Base-by-base conservation (phyloP, 1,139 yeast genomes). In the Candida sp. region DNA sequence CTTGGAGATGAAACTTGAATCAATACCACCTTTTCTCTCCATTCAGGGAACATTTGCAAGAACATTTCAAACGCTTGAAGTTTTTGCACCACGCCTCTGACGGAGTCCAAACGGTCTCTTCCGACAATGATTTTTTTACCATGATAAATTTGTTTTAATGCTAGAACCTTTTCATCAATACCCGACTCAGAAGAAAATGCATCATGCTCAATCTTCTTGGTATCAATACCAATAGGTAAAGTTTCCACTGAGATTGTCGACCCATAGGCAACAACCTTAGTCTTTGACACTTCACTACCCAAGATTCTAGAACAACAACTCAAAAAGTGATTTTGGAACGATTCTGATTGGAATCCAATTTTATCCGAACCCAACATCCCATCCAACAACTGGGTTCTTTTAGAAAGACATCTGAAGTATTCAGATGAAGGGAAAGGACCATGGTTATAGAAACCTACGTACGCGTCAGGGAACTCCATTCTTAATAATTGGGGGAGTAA, bases 341-440 rank as follows among this genome's bases (percentile, higher is more conserved):
- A 82, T 45, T 80, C 83, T 47, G 89, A 82, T 63, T 93, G 99
- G 65, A 93, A 89, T 5, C 87, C 90, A 42, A 93, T 78, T 54
- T 84, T 78, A 60, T 89, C 89, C 4, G 97, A 83, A 21, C 98
- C 98, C 45, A 95, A 74, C 77, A 93, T 77, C 22, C 99, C 98
- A 57, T 89, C 96, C 47, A 93, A 71, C 41, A 93, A 71, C 56
- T 87, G 85, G 44, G 82, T 75, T 53, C 99, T 77, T 63, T 87
- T 87, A 35, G 97, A 84, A 38, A 93, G 67, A 52, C 96, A 87
- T 48, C 97, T 75, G 67, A 93, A 89, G 61, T 90, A 89, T 64
- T 93, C 99, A n/a, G 91, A 84, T 35, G 96, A 87, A 8, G 99
- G 98, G 77, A 95, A 90, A 11, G 97, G 96, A 5, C 88, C 79